A percentile compares a stretch with the other conserved stretches of the same genome.
Evolutionary conservation across 192 early-diverging fungal species (phyloP).

Genomic region (Spizellomyces sp.): DNA sequence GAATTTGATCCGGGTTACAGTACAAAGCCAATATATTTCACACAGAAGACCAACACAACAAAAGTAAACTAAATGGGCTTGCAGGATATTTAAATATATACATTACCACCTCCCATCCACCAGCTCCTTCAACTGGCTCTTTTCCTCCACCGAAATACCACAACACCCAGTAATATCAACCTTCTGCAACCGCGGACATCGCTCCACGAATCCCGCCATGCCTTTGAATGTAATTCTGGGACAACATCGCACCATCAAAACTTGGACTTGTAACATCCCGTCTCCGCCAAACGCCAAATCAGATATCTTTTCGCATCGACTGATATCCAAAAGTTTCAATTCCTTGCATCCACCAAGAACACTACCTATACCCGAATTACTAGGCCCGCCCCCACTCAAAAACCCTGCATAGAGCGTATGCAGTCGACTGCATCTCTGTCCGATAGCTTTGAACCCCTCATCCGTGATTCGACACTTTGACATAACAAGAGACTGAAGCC

Average conservation of each 20-base stretch:
- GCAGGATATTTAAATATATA: no score
- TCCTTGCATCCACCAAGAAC: slow-evolving; percentile 1
- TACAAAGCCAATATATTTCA: no score
- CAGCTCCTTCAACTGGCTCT: no score
- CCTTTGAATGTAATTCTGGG: not conserved
- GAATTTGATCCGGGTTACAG: no score
- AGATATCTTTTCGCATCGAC: not conserved
- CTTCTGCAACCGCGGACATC: not conserved
- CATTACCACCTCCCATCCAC: no score
- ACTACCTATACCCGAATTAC: not conserved
- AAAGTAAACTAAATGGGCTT: no score
- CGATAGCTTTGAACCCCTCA: not conserved
- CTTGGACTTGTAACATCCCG: slow-evolving; percentile 1
- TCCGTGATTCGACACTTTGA: slow-evolving; percentile 1
- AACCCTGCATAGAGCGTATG: not conserved
- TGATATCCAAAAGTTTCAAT: not conserved
- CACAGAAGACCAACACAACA: no score
- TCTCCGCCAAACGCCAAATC: slow-evolving; percentile 1
- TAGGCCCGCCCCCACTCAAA: not conserved
- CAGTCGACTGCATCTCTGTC: not conserved
- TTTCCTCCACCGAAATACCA: no score
- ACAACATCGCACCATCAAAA: slow-evolving; percentile 6
- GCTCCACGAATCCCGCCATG: not conserved
- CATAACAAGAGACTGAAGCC: not conserved
- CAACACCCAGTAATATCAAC: no score